Evolutionary conservation across 371 early-diverging fungal genomes (phyloP).

Genomic region (Syncephalastrum monosporum): DNA sequence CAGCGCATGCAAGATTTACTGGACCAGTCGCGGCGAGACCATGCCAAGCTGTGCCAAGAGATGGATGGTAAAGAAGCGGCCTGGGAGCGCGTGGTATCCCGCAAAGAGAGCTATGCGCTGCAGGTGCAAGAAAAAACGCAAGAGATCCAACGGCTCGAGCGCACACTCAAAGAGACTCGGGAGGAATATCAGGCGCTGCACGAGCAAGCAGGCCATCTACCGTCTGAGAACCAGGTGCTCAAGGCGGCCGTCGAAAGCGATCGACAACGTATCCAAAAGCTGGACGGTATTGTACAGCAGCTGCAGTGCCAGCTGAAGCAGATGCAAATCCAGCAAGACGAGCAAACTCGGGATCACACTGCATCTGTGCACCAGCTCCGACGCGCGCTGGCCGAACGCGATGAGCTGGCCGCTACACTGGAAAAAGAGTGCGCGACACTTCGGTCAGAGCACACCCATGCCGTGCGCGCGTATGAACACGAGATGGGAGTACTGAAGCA

Average conservation of each 20-base stretch:
- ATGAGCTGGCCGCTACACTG: constrained; percentile 22
- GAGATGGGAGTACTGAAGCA: constrained; percentile 18
- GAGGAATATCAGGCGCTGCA: constrained; percentile 5
- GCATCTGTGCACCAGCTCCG: constrained; percentile 25
- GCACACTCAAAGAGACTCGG: constrained; percentile 11
- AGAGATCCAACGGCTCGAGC: constrained; percentile 24
- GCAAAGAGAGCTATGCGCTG: constrained; percentile 41
- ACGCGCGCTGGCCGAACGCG: constrained; percentile 26
- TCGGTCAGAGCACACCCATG: constrained; percentile 24
- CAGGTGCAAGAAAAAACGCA: constrained; percentile 32
- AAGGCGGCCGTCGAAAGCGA: constrained; percentile 27
- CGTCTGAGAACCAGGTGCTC: constrained; percentile 10
- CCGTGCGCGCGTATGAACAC: constrained; percentile 27
- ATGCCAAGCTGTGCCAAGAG: constrained; percentile 22
- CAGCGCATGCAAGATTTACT: constrained; percentile 18
- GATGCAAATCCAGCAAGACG: constrained; percentile 12
- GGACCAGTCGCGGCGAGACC: constrained; percentile 24
- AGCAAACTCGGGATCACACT: constrained; percentile 19
- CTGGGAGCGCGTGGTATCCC: constrained; percentile 35
- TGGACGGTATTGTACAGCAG: constrained; percentile 19
- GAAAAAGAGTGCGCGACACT: constrained; percentile 42
- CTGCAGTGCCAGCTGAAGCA: constrained; percentile 14
- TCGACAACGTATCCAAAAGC: constrained; percentile 27
- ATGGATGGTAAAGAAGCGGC: constrained; percentile 36
- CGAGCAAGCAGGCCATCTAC: background rate